Percentiles rank a stretch among this genome's conserved stretches.
phyloP scores from a whole-genome alignment of 352 stramenopile genomes.

The Phytophthora cactorum region DNA sequence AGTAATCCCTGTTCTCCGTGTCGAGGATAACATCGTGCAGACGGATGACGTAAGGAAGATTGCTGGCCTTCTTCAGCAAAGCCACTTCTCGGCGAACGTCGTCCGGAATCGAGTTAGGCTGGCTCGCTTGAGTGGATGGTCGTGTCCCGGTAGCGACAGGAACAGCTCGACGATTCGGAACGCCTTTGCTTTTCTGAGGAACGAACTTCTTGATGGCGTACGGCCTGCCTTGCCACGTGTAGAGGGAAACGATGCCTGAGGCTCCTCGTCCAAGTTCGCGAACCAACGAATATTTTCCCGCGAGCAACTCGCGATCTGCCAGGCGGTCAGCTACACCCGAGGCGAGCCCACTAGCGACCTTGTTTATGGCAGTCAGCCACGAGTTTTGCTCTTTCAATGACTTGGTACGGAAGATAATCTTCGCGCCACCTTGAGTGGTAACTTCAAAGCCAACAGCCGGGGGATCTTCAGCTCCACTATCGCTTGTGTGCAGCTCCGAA shows the following conservation, averaged over 20 bases:
- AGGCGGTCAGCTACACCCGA: conserved; percentile 53
- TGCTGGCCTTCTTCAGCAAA: conserved; percentile 78
- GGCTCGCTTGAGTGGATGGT: conserved; percentile 20
- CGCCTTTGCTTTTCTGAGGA: conserved; percentile 54
- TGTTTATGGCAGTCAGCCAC: conserved; percentile 56
- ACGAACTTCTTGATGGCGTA: conserved; percentile 80
- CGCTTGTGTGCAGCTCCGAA: conserved; percentile 10
- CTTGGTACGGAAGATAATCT: conserved; percentile 52
- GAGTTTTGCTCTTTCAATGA: conserved; percentile 43
- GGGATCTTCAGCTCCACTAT: background rate
- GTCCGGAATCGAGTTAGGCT: conserved; percentile 44
- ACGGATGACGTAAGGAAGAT: conserved; percentile 66
- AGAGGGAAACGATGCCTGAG: conserved; percentile 73
- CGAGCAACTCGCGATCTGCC: conserved; percentile 61
- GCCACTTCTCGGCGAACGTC: conserved; percentile 76
- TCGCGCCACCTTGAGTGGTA: conserved; percentile 33
- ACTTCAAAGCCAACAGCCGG: conserved; percentile 38
- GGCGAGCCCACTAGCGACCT: conserved; percentile 55
- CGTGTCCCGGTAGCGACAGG: conserved; percentile 24
- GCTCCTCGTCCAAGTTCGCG: conserved; percentile 76
- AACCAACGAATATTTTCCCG: conserved; percentile 71
- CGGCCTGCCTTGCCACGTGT: conserved; percentile 70
- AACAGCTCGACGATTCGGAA: conserved; percentile 56
- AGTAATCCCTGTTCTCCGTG: conserved; percentile 56
- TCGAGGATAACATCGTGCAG: conserved; percentile 84